Evolutionary conservation across 2,329 filamentous ascomycete genomes (phyloP), one percentile per base, ranked within the genome.

Genomic region (Botryotinia globosa): DNA sequence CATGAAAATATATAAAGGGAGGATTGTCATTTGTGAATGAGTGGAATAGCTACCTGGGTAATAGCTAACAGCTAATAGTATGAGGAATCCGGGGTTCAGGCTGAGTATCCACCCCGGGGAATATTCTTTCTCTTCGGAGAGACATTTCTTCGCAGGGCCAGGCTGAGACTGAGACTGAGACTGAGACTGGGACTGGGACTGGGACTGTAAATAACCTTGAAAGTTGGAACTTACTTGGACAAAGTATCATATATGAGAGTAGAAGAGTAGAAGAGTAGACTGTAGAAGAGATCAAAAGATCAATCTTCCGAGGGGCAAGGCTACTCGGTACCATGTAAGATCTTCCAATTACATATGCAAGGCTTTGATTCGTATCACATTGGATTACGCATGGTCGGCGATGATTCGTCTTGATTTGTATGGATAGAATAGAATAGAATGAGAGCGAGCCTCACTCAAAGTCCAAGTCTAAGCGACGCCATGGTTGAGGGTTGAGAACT

Each of bases 311-410:
- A 44, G 10, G 65, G 44, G 37, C n/a, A 59, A 69, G 66, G 66
- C 51, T 69, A 69, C 51, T 56, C 29, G 42, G 32, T 56, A 34
- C 34, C 34, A 39, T 66, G 45, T 48, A n/a, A n/a, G n/a, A n/a
- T n/a, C n/a, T n/a, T n/a, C n/a, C n/a, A n/a, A n/a, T n/a, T n/a
- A 48, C 64, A 66, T 58, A 58, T 68, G 65, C 51, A 68, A 58
- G 63, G 63, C 48, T 68, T 58, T 39, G 48, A 58, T 58, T 58
- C 37, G 56, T 51, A 68, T 32, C 9, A 25, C 37, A 69, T 69
- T 54, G 45, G 37, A 69, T 32, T 44, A 65, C n/a, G 29, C 44
- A 48, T 69, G 29, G 29, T 69, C 66, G 51, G 66, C 66, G 66
- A 61, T 69, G 61, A 69, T n/a, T 61, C 66, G 66, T n/a, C 9